Evolutionary conservation across 129 eudicot genomes (phyloP), one percentile per base, ranked within the genome.

Genomic region (Escallonia rubra): DNA sequence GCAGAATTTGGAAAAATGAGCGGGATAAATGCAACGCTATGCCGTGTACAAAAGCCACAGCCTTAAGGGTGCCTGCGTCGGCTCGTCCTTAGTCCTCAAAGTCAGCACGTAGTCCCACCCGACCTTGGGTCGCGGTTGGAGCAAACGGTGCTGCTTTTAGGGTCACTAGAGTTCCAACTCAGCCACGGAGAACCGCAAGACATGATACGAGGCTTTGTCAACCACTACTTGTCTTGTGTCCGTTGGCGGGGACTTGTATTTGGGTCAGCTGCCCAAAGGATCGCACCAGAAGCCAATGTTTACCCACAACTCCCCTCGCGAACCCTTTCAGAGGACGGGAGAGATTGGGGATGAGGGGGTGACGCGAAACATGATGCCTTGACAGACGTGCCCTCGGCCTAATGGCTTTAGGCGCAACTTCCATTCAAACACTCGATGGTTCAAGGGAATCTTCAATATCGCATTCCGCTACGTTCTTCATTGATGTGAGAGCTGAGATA

Each of bases 91-190:
- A n/a, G n/a, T n/a, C n/a, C 74, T 69, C 58, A 69, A 69, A 69
- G 38, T 69, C 65, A 43, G 57, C 65, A n/a, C 46, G 74, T 58
- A 69, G 52, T 59, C 74, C 56, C 74, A 45, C 40, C 63, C 52
- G 63, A 61, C 76, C 49, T 67, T n/a, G 68, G 59, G 68, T 61
- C 68, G 7, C 53, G 45, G 16, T 61, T 68, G 16, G 8, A 8
- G 72, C n/a, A 7, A 1, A n/a, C 39, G 10, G 2, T 0, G 9
- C 10, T 15, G 3, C 23, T 4, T 11, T 38, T 46, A 41, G 64
- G 64, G 64, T 59, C 64, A 41, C 6, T 11, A 4, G 64, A 39
- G n/a, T 1, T n/a, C n/a, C n/a, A 12, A 13, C 47, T 3, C 3
- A 46, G 5, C 12, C 10, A 7, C 4, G 46, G 46, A 2, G 4